Percentiles rank a stretch among this genome's conserved stretches.
Evolutionary conservation across 257 asterid species (phyloP).

Genomic region (Coffea eugenioides): DNA sequence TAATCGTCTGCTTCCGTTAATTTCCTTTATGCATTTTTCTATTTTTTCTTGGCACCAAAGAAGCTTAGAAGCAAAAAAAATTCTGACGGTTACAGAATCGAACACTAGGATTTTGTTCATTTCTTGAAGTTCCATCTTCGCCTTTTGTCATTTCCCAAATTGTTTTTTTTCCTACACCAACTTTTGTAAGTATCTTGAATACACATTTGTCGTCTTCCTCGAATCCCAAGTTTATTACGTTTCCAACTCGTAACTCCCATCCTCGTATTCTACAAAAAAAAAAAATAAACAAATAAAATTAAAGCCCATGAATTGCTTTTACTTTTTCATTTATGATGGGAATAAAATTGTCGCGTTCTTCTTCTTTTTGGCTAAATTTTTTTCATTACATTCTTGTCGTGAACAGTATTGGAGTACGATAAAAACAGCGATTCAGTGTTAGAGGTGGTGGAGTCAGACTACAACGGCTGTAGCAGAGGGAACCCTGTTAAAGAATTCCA

Average conservation of each 20-base stretch:
- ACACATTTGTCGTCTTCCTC: neutral
- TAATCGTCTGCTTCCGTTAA: too few relatives aligned
- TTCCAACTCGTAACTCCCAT: neutral
- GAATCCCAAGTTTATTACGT: neutral
- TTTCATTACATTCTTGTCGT: neutral
- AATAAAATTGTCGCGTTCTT: neutral
- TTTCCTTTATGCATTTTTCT: too few relatives aligned
- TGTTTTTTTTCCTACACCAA: neutral
- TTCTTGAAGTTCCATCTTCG: neutral
- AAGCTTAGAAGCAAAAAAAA: neutral
- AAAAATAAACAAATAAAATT: too few relatives aligned
- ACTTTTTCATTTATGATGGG: too few relatives aligned
- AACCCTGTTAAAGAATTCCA: slow-evolving; percentile 39
- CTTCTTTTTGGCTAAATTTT: neutral
- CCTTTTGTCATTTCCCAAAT: slow-evolving; percentile 1
- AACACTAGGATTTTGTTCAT: neutral
- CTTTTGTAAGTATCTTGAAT: neutral
- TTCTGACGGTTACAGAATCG: neutral
- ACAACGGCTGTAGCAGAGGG: slow-evolving; percentile 41
- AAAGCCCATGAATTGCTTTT: neutral
- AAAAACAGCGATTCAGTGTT: slow-evolving; percentile 31
- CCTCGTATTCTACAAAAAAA: neutral
- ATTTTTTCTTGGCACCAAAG: neutral
- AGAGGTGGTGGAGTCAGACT: slow-evolving; percentile 43
- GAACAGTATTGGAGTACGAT: slow-evolving; percentile 54